phyloP scores from a whole-genome alignment of 2,329 filamentous ascomycete genomes.

The Phialocephala sp. region DNA sequence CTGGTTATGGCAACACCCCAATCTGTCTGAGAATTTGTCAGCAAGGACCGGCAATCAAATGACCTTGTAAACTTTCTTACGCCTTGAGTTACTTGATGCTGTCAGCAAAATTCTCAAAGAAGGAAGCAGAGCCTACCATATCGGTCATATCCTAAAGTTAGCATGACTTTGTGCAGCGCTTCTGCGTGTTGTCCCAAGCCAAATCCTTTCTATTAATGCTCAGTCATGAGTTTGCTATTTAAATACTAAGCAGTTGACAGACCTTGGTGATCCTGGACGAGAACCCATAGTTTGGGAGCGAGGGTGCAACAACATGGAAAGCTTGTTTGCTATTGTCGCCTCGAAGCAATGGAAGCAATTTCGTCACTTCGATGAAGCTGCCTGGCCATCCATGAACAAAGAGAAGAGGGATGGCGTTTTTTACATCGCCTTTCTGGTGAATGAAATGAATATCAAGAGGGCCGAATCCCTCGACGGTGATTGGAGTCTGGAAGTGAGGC shows the following conservation, averaged over 20 bases:
- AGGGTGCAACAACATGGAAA: conserved; percentile 55
- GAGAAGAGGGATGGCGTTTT: conserved; percentile 65
- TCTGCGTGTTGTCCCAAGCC: conserved; percentile 66
- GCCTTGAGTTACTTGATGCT: conserved; percentile 56
- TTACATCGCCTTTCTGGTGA: conserved; percentile 57
- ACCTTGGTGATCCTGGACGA: conserved; percentile 40
- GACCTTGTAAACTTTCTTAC: background rate
- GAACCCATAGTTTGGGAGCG: conserved; percentile 59
- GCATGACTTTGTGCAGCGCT: conserved; percentile 70
- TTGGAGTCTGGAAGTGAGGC: conserved; percentile 41
- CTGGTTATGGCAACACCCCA: conserved; percentile 53
- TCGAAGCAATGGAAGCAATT: conserved; percentile 55
- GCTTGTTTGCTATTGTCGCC: conserved; percentile 14
- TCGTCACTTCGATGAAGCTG: conserved; percentile 68
- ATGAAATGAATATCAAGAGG: conserved; percentile 68
- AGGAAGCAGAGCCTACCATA: conserved; percentile 47
- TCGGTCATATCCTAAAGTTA: conserved; percentile 65
- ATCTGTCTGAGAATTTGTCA: conserved; percentile 5
- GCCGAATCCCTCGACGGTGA: conserved; percentile 63
- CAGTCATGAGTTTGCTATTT: background rate
- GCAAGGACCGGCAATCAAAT: background rate
- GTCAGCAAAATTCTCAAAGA: conserved; percentile 10
- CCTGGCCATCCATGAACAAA: conserved; percentile 70
- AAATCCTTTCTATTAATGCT: conserved; percentile 51
- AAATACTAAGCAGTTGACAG: too few relatives aligned